Percentiles rank a stretch among this genome's conserved stretches.
Conservation (phyloP, 805 yeast species). For the Ogataea neopini region DNA sequence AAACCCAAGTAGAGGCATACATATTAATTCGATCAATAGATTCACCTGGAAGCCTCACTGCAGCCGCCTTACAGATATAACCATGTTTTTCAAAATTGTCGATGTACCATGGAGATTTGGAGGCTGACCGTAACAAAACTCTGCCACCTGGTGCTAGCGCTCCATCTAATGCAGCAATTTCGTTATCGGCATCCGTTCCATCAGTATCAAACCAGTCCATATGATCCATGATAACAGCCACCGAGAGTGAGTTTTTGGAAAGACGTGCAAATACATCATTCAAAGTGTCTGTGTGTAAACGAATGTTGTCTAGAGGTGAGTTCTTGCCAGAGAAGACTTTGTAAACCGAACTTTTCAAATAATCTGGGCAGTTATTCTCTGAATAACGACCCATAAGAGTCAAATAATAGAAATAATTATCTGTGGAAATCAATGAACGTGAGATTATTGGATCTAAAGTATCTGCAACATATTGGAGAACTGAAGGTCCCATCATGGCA, state of each 20-base stretch:
- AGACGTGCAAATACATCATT: slow-evolving; percentile 74
- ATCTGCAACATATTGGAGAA: slow-evolving; percentile 69
- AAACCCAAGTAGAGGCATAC: slow-evolving; percentile 90
- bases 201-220: slow-evolving; percentile 87
- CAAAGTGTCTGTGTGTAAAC: slow-evolving; percentile 78
- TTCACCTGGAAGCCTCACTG: slow-evolving; percentile 59
- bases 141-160: slow-evolving; percentile 70
- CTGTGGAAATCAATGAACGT: slow-evolving; percentile 62
- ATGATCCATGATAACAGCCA: slow-evolving; percentile 86
- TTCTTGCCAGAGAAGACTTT: slow-evolving; percentile 43
- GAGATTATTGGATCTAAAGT: slow-evolving; percentile 75
- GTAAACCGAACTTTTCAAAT: slow-evolving; percentile 62
- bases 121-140: slow-evolving; percentile 75
- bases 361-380: slow-evolving; percentile 70
- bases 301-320: slow-evolving; percentile 65
- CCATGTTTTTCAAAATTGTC: slow-evolving; percentile 66
- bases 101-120: slow-evolving; percentile 77
- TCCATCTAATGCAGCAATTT: slow-evolving; percentile 61
- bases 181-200: slow-evolving; percentile 63
- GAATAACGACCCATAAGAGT: slow-evolving; percentile 62
- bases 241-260: slow-evolving; percentile 60
- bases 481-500: slow-evolving; percentile 71
- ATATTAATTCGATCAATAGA: slow-evolving; percentile 80
- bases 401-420: slow-evolving; percentile 79
- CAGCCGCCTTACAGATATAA: slow-evolving; percentile 68